Percentiles rank a stretch among this genome's conserved stretches.
phyloP scores from a whole-genome alignment of 2,329 filamentous ascomycete species.

The Dothideomycetes sp. region DNA sequence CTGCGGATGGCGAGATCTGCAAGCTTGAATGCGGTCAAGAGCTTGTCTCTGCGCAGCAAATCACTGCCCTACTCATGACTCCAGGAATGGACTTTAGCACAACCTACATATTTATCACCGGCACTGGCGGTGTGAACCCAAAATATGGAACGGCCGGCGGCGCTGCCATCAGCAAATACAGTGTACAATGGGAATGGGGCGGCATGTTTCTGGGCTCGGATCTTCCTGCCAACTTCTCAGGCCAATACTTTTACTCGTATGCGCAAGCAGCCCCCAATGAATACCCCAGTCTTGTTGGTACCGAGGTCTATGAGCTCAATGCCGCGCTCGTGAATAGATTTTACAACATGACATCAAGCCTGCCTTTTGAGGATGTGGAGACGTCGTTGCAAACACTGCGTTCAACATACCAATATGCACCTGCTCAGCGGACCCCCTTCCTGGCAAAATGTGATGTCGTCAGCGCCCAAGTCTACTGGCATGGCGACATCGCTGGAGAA shows the following conservation, averaged over 20 bases:
- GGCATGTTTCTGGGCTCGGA: slow-evolving; percentile 1
- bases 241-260: neutral
- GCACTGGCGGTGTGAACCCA: neutral
- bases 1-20: slow-evolving; percentile 1
- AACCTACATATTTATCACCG: neutral
- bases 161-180: neutral
- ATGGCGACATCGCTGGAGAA: too few species aligned
- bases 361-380: too few species aligned
- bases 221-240: slow-evolving; percentile 1
- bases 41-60: neutral
- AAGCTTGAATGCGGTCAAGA: slow-evolving; percentile 2
- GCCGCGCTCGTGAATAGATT: neutral
- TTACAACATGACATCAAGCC: too few species aligned
- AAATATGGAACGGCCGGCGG: slow-evolving; percentile 1
- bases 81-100: neutral
- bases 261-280: neutral
- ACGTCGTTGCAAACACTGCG: too few species aligned
- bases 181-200: slow-evolving; percentile 2
- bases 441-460: too few species aligned
- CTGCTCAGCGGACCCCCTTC: too few species aligned
- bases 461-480: too few species aligned
- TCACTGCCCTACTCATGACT: neutral
- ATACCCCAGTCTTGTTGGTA: neutral
- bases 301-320: slow-evolving; percentile 1
- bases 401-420: too few species aligned